Percentiles rank a stretch among this genome's conserved stretches.
Conservation (phyloP, 257 asterid genomes). For the Schizonepeta tenuifolia region DNA sequence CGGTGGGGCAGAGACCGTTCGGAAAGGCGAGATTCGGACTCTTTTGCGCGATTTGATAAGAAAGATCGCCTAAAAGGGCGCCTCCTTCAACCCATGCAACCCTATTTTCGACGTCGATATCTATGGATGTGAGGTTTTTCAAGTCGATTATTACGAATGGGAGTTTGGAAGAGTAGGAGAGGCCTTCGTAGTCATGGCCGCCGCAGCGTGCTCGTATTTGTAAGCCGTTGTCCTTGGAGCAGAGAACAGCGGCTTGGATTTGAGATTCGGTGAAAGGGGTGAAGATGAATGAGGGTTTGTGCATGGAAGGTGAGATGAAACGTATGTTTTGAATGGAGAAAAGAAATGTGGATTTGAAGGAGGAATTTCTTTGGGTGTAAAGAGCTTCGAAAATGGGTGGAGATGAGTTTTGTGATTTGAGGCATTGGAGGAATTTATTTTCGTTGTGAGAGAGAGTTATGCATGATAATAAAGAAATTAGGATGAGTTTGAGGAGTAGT, state of each 20-base stretch:
- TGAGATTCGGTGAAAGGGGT: conserved; percentile 38
- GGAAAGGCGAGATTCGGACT: conserved; percentile 36
- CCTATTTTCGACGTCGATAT: too few species aligned
- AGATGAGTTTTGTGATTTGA: conserved; percentile 28
- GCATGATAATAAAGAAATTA: conserved; percentile 16
- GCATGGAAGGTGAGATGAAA: conserved; percentile 39
- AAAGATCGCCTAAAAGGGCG: too few species aligned
- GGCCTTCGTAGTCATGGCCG: conserved; percentile 64
- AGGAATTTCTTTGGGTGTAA: conserved; percentile 31
- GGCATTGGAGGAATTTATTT: conserved; percentile 37
- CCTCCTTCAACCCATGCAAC: too few species aligned
- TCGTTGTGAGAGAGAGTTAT: conserved; percentile 3
- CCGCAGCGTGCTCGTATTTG: conserved; percentile 44
- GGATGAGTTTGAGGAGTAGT: conserved; percentile 25
- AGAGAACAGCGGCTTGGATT: conserved; percentile 30
- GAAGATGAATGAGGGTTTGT: conserved; percentile 35
- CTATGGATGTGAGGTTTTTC: too few species aligned
- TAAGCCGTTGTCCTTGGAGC: conserved; percentile 31
- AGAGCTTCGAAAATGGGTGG: conserved; percentile 21
- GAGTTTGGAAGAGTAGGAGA: conserved; percentile 28
- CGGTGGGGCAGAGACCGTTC: conserved; percentile 51
- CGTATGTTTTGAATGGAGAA: conserved; percentile 49
- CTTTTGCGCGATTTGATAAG: too few species aligned
- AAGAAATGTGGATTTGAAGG: conserved; percentile 37
- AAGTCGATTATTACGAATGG: conserved; percentile 24